A percentile compares a stretch with the other conserved stretches of the same genome.
Evolutionary conservation across 768 basidiomycete species (phyloP).

Genomic region (Mycena vitilis): DNA sequence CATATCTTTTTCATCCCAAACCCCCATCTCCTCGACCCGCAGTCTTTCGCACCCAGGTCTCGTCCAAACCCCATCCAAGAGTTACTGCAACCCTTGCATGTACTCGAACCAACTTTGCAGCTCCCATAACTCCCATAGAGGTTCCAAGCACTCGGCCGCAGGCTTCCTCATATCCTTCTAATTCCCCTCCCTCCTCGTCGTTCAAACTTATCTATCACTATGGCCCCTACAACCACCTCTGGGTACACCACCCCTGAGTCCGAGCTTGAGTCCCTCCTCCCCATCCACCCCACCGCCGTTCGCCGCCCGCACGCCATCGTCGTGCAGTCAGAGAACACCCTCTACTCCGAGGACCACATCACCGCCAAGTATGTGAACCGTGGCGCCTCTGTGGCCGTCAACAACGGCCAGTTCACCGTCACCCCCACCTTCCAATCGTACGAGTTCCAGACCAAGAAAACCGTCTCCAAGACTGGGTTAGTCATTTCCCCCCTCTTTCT

Average conservation of each 20-base stretch:
- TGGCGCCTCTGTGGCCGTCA: constrained; percentile 74
- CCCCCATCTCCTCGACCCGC: not conserved
- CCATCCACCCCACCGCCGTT: constrained; percentile 87
- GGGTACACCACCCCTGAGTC: constrained; percentile 81
- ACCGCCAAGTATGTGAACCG: constrained; percentile 86
- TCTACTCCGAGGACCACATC: constrained; percentile 86
- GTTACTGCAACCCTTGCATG: constrained; percentile 77
- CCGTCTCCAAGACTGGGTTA: constrained; percentile 93
- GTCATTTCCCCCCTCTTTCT: constrained; percentile 44
- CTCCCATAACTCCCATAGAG: constrained; percentile 90
- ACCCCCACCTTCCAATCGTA: constrained; percentile 83
- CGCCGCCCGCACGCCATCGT: constrained; percentile 82
- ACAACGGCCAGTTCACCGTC: constrained; percentile 81
- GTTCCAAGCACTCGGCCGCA: constrained; percentile 84
- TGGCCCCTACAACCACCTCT: constrained; percentile 69
- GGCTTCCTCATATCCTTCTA: constrained; percentile 68
- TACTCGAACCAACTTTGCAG: constrained; percentile 95
- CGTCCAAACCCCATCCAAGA: constrained; percentile 24
- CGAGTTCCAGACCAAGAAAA: constrained; percentile 91
- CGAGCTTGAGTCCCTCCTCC: constrained; percentile 73
- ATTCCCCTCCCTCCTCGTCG: constrained; percentile 41
- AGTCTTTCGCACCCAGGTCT: not conserved
- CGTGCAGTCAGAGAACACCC: constrained; percentile 84
- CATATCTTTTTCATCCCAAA: constrained; percentile 4
- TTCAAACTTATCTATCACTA: constrained; percentile 47